phyloP scores from a whole-genome alignment of 257 asterid genomes.

The Verbascum thapsus region DNA sequence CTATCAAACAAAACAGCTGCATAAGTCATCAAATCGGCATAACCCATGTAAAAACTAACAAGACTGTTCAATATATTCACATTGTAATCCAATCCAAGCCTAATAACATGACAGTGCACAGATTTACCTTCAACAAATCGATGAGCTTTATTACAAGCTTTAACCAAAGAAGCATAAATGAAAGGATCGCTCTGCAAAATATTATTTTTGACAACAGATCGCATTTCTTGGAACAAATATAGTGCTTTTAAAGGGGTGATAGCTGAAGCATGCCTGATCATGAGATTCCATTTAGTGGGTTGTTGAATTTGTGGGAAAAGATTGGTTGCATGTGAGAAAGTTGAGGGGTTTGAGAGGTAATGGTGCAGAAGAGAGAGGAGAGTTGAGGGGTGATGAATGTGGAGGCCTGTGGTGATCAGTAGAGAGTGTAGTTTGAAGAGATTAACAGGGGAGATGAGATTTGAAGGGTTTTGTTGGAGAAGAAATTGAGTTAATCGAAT shows the following conservation, averaged over 20 bases:
- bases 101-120: constrained; percentile 42
- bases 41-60: constrained; percentile 45
- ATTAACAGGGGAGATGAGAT: constrained; percentile 28
- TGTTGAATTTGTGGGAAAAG: constrained; percentile 39
- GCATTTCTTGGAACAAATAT: constrained; percentile 43
- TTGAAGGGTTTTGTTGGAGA: constrained; percentile 31
- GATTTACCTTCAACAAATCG: constrained; percentile 52
- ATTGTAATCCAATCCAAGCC: constrained; percentile 48
- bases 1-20: constrained; percentile 42
- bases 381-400: constrained; percentile 27
- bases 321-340: constrained; percentile 31
- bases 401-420: constrained; percentile 46
- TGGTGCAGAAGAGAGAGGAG: constrained; percentile 39
- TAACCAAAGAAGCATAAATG: constrained; percentile 51
- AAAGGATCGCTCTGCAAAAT: constrained; percentile 39
- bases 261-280: constrained; percentile 46
- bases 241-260: constrained; percentile 45
- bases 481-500: constrained; percentile 34
- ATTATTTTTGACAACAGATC: not conserved
- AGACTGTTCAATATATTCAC: constrained; percentile 49
- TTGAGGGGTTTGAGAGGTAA: constrained; percentile 35
- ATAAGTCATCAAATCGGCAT: constrained; percentile 33
- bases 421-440: constrained; percentile 44
- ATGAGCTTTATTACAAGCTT: constrained; percentile 46
- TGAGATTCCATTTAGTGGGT: constrained; percentile 41